These are phyloP conservation scores for Neurospora crassa DNA, from an alignment of 2,329 filamentous ascomycete genomes.

Conservation along the genomic window DNA sequence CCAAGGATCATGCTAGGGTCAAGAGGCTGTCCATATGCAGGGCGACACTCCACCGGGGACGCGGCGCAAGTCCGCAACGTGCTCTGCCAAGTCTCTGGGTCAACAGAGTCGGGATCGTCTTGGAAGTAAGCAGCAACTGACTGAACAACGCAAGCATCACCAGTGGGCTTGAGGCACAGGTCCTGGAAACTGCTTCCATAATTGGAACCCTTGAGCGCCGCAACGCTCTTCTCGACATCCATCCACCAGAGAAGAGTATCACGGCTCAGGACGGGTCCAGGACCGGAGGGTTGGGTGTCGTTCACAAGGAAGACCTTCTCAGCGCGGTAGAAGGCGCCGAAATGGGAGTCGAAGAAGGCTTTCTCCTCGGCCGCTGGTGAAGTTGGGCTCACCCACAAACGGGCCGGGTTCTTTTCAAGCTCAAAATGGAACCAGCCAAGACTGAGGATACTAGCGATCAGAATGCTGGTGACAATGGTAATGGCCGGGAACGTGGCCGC, in stretches of 20 bases:
- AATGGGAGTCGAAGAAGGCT: constrained; percentile 82
- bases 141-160: constrained; percentile 83
- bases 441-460: constrained; percentile 70
- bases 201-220: constrained; percentile 58
- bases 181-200: constrained; percentile 65
- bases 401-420: constrained; percentile 83
- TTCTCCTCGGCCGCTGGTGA: constrained; percentile 90
- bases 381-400: constrained; percentile 91
- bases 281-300: constrained; percentile 54
- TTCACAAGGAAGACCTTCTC: constrained; percentile 94
- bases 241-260: constrained; percentile 93
- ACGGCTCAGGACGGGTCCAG: constrained; percentile 74
- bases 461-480: constrained; percentile 67
- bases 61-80: constrained; percentile 64
- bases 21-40: constrained; percentile 81
- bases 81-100: constrained; percentile 59
- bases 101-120: constrained; percentile 51
- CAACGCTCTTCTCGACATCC: constrained; percentile 71
- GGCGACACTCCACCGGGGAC: constrained; percentile 76
- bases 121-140: constrained; percentile 86
- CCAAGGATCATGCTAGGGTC: constrained; percentile 80
- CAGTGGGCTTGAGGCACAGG: constrained; percentile 89
- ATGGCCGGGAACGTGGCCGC: constrained; percentile 78
- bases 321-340: constrained; percentile 90
- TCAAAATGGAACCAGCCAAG: constrained; percentile 81